Evolutionary conservation across 768 basidiomycete genomes (phyloP), one percentile per base, ranked within the genome.

Genomic region (Inosperma sp.): DNA sequence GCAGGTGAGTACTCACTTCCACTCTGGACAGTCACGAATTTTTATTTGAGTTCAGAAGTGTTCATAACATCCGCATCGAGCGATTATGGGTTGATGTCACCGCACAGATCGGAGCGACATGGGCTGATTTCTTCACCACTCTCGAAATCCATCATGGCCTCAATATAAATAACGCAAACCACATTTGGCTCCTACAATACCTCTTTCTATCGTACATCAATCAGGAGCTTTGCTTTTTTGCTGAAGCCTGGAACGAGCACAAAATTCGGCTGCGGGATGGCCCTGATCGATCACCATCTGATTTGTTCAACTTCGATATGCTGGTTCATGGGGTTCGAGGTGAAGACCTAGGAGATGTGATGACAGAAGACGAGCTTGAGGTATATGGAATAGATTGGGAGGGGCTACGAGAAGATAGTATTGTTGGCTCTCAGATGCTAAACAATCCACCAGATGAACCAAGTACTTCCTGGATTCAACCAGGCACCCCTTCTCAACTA

Each of bases 61-160:
- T 72, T 3, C 70, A 72, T 54, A 72, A 72, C 53, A 62, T 66
- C 5, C 59, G 67, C 1, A 72, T 73, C 44, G 71, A 73, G 48
- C 53, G 67, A 2, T 59, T 72, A 3, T 73, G 73, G 72, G 61
- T 56, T 19, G 68, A 73, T 51, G 61, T 72, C 12, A 72, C 66
- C 1, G 30, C 49, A 6, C 59, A 59, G 17, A 51, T 69, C 44
- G 67, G 66, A 1, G 43, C 48, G 6, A 59, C 58, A 25, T 74
- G 73, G 73, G 57, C 63, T 21, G 52, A 60, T 2, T 57, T 64
- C 31, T 73, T 73, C 47, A 43, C 37, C 2, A 36, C 54, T 4
- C 63, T 73, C 4, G 70, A 73, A 52, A 17, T 55, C 1, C 49
- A 56, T 25, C 41, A 66, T 54, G 62, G 66, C 3, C 62, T 74